Percentiles rank a stretch among this genome's conserved stretches.
Evolutionary conservation across 2,329 filamentous ascomycete genomes (phyloP).

Genomic region (Calonectria leucothoes): DNA sequence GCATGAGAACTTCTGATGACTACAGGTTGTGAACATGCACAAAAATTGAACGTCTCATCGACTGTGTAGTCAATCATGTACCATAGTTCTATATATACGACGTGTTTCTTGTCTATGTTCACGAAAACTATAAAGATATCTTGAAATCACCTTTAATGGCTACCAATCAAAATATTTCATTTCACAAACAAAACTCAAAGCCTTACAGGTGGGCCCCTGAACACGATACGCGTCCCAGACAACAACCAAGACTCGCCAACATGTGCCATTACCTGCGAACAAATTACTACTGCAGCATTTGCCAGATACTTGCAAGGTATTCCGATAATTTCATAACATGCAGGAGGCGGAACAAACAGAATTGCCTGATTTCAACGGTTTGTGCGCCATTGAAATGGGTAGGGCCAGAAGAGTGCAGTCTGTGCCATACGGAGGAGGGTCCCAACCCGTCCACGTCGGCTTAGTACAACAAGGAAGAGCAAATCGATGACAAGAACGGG

Average conservation of each 20-base stretch:
- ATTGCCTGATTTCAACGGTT: background rate
- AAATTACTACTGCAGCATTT: background rate
- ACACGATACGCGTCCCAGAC: background rate
- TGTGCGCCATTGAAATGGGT: background rate
- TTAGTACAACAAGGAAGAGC: background rate
- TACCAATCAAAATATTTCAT: background rate
- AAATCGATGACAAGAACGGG: background rate
- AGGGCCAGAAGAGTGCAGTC: background rate
- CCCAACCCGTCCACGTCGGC: background rate
- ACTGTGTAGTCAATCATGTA: background rate
- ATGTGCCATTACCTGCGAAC: background rate
- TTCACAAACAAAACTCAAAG: background rate
- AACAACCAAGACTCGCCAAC: background rate
- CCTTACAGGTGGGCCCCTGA: background rate
- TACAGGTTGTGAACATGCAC: too few relatives aligned
- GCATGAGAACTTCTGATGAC: background rate
- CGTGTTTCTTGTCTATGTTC: background rate
- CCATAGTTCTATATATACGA: background rate
- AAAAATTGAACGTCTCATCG: background rate
- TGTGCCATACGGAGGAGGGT: background rate
- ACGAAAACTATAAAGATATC: background rate
- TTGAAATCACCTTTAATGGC: too few relatives aligned
- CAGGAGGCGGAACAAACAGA: background rate
- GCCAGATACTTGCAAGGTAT: background rate
- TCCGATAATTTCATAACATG: background rate